These are phyloP conservation scores for Byssochlamys sp. DNA, from an alignment of 2,329 filamentous ascomycete genomes.

Conservation along the genomic window DNA sequence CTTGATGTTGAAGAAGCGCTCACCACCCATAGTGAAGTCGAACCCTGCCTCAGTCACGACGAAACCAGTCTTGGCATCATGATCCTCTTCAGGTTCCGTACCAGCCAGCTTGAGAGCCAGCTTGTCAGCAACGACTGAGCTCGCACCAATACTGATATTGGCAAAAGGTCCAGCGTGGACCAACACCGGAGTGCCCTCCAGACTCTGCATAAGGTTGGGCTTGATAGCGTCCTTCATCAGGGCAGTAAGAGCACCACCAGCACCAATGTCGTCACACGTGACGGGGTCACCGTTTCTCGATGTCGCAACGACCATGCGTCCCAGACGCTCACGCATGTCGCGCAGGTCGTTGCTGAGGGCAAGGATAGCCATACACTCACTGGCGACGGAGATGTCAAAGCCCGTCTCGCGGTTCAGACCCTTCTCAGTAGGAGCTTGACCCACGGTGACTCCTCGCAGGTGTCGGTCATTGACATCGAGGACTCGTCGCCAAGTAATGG, in stretches of 20 bases:
- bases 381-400: slow-evolving; percentile 95
- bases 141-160: slow-evolving; percentile 96
- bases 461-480: slow-evolving; percentile 96
- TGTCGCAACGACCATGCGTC: slow-evolving; percentile 88
- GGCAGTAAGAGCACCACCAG: slow-evolving; percentile 80
- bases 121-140: slow-evolving; percentile 88
- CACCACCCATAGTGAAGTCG: slow-evolving; percentile 98
- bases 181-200: slow-evolving; percentile 94
- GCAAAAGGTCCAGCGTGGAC: slow-evolving; percentile 96
- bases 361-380: slow-evolving; percentile 96
- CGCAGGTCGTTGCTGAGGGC: slow-evolving; percentile 77
- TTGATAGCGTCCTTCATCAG: slow-evolving; percentile 98
- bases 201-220: slow-evolving; percentile 95
- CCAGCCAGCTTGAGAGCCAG: slow-evolving; percentile 91
- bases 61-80: slow-evolving; percentile 73
- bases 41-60: slow-evolving; percentile 96
- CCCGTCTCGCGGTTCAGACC: slow-evolving; percentile 79
- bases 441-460: slow-evolving; percentile 78
- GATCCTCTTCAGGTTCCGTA: slow-evolving; percentile 82
- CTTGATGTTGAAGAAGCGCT: slow-evolving; percentile 99
- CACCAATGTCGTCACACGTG: slow-evolving; percentile 90
- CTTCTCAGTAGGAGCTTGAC: slow-evolving; percentile 81
- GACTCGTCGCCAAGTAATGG: slow-evolving; percentile 93
- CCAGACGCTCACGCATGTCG: slow-evolving; percentile 87
- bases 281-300: slow-evolving; percentile 79